Evolutionary conservation across 1,139 yeast genomes (phyloP).

Genomic region (Blastobotrys ciferrii): DNA sequence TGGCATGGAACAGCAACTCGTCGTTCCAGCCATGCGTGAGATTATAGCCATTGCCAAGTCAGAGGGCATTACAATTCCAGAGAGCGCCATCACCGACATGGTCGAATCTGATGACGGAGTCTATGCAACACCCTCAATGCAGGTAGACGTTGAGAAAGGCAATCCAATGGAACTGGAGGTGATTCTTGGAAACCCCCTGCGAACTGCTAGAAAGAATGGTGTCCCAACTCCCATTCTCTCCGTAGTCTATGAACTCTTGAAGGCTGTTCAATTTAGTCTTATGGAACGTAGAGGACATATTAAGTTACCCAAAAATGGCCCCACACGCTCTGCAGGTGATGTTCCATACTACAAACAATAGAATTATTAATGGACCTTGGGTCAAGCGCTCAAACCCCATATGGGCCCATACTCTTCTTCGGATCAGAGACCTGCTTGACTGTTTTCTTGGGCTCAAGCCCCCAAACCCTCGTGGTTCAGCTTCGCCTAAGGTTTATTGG

Average conservation of each 20-base stretch:
- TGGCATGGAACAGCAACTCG: constrained; percentile 45
- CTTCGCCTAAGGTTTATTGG: no score
- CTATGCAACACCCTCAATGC: constrained; percentile 71
- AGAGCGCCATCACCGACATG: constrained; percentile 47
- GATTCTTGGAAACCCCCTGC: constrained; percentile 69
- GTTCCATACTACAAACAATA: neutral
- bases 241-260: constrained; percentile 56
- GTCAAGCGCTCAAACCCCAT: no score
- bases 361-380: no score
- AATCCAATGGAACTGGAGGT: constrained; percentile 71
- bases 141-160: constrained; percentile 65
- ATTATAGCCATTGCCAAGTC: constrained; percentile 57
- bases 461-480: no score
- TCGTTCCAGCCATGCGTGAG: constrained; percentile 64
- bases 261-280: constrained; percentile 57
- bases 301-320: constrained; percentile 40
- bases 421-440: no score
- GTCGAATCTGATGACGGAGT: constrained; percentile 60
- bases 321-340: constrained; percentile 10
- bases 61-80: constrained; percentile 56
- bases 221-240: constrained; percentile 59
- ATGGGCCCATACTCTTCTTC: no score
- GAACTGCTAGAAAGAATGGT: constrained; percentile 52
- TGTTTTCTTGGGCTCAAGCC: no score
- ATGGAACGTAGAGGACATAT: constrained; percentile 53